phyloP scores from a whole-genome alignment of 192 early-diverging fungal genomes.

The Backusella circina region DNA sequence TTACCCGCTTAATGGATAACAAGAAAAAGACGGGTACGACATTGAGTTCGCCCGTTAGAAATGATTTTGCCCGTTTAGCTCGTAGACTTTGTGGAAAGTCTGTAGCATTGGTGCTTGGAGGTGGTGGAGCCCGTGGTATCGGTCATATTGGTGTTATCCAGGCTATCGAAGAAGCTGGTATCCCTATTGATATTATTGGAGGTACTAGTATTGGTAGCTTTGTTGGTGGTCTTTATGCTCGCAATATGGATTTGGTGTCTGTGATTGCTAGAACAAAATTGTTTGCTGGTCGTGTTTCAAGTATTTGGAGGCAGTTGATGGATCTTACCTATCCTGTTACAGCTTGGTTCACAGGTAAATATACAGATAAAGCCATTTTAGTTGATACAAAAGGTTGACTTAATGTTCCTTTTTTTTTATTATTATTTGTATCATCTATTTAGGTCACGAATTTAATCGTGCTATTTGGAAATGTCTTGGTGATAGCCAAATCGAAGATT shows the following conservation, averaged over 20 bases:
- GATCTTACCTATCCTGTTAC: constrained; percentile 96
- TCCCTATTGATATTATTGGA: constrained; percentile 96
- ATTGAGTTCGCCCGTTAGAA: neutral
- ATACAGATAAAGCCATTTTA: neutral
- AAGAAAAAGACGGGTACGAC: constrained; percentile 11
- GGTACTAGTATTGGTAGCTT: constrained; percentile 98
- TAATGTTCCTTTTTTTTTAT: neutral
- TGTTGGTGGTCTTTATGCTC: constrained; percentile 90
- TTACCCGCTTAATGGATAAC: constrained; percentile 23
- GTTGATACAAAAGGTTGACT: neutral
- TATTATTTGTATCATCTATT: constrained; percentile 6
- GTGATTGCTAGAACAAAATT: constrained; percentile 84
- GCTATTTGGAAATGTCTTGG: constrained; percentile 93
- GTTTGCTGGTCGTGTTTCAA: constrained; percentile 76
- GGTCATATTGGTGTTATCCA: constrained; percentile 89
- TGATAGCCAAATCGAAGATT: constrained; percentile 94
- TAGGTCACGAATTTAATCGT: constrained; percentile 93
- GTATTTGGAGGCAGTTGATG: constrained; percentile 83
- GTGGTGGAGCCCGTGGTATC: constrained; percentile 95
- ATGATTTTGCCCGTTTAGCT: constrained; percentile 70
- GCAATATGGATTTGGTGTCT: constrained; percentile 82
- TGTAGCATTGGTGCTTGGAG: constrained; percentile 91
- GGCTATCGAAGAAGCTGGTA: constrained; percentile 95
- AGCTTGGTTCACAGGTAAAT: constrained; percentile 77
- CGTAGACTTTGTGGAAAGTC: constrained; percentile 90